phyloP scores from a whole-genome alignment of 2,329 filamentous ascomycete genomes.

The Colletotrichum sp. region DNA sequence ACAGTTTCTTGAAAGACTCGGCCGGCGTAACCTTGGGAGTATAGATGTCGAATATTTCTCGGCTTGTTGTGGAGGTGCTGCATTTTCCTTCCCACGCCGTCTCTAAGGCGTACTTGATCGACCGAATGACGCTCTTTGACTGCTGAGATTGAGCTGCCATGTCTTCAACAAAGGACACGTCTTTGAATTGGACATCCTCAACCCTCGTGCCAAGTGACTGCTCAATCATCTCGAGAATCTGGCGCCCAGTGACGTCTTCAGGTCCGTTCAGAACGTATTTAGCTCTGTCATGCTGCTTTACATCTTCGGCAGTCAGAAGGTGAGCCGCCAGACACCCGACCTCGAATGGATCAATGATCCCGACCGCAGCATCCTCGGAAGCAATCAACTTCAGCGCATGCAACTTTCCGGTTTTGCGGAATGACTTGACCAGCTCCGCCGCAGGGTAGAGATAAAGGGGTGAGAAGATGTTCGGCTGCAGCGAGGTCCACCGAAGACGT shows the following conservation, averaged over 20 bases:
- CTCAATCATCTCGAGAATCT: constrained; percentile 39
- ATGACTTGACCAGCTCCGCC: constrained; percentile 34
- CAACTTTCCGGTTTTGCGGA: constrained; percentile 36
- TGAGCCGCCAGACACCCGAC: constrained; percentile 39
- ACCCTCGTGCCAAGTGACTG: constrained; percentile 29
- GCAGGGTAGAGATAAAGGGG: constrained; percentile 25
- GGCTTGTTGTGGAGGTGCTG: constrained; percentile 27
- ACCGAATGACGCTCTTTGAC: constrained; percentile 32
- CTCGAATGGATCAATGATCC: constrained; percentile 34
- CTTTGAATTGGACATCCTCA: constrained; percentile 32
- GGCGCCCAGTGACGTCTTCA: constrained; percentile 38
- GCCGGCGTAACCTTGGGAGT: constrained; percentile 24
- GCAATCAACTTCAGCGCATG: constrained; percentile 29
- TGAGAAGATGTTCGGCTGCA: constrained; percentile 37
- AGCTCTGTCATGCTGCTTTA: constrained; percentile 30
- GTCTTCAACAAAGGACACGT: constrained; percentile 33
- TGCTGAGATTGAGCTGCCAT: constrained; percentile 18
- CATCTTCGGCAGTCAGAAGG: constrained; percentile 34
- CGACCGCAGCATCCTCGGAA: constrained; percentile 32
- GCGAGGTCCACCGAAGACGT: constrained; percentile 40
- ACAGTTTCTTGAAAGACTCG: not conserved
- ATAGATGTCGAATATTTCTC: constrained; percentile 32
- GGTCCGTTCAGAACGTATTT: constrained; percentile 45
- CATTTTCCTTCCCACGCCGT: constrained; percentile 36
- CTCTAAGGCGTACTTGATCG: constrained; percentile 26